Evolutionary conservation across 176 grass and related monocot genomes (phyloP).

Genomic region (Aegilops bicornis): DNA sequence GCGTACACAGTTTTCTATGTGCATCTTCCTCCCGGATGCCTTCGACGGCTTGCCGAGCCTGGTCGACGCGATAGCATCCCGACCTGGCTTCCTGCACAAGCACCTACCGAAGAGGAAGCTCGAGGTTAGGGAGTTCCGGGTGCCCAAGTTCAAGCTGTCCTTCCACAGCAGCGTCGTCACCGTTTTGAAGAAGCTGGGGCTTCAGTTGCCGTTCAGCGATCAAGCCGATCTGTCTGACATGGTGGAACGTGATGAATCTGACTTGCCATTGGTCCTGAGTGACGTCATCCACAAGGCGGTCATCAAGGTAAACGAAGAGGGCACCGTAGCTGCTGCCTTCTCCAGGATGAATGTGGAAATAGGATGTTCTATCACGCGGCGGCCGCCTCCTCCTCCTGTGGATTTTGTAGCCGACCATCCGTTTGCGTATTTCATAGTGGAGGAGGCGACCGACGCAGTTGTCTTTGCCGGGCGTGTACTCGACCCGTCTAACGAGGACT

Average conservation of each 20-base stretch:
- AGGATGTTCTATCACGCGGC: too few species aligned
- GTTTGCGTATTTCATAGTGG: not conserved
- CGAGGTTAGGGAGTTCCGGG: not conserved
- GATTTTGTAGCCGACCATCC: constrained; percentile 11
- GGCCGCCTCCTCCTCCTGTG: not conserved
- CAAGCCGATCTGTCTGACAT: not conserved
- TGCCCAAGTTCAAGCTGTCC: constrained; percentile 11
- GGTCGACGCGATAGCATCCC: not conserved
- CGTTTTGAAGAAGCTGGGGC: not conserved
- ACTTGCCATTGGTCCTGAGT: not conserved
- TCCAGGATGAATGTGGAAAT: not conserved
- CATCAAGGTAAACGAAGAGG: constrained; percentile 19
- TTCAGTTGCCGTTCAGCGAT: not conserved
- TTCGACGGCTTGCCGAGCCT: constrained; percentile 20
- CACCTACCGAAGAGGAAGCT: not conserved
- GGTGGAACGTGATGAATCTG: not conserved
- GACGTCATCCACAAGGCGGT: constrained; percentile 17
- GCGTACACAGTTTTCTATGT: constrained; percentile 14
- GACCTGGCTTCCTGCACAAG: not conserved
- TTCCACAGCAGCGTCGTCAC: not conserved
- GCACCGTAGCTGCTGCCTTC: not conserved
- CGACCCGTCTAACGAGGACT: not conserved
- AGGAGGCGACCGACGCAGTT: not conserved
- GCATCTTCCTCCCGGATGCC: constrained; percentile 36
- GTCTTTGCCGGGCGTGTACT: not conserved